phyloP scores from a whole-genome alignment of 176 grass and related monocot species.

The Oropetium thomaeum region DNA sequence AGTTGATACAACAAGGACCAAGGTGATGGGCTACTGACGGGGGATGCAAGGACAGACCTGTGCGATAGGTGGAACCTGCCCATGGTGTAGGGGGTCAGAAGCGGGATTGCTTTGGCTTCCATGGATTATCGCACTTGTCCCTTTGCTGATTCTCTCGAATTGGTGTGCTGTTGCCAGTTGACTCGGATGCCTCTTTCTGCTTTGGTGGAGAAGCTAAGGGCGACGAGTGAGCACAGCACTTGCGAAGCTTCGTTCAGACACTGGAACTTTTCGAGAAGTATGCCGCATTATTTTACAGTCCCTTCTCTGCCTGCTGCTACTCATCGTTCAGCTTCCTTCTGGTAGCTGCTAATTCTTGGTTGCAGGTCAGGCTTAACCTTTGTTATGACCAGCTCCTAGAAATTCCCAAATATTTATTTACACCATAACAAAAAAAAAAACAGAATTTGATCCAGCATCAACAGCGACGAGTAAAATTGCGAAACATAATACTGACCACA shows the following conservation, averaged over 20 bases:
- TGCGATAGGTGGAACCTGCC: conserved; percentile 47
- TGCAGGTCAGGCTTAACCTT: no score
- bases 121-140: neutral
- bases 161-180: neutral
- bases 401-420: no score
- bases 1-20: neutral
- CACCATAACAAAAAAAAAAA: no score
- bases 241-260: neutral
- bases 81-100: conserved; percentile 46
- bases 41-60: conserved; percentile 18
- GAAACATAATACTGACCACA: no score
- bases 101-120: conserved; percentile 27
- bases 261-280: neutral
- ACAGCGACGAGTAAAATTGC: no score
- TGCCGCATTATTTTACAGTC: neutral
- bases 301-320: neutral
- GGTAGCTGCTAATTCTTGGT: neutral
- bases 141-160: neutral
- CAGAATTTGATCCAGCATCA: no score
- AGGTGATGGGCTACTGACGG: neutral
- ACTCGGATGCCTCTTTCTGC: neutral
- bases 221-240: neutral
- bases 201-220: neutral
- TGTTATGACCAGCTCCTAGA: no score
- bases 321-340: neutral